phyloP scores from a whole-genome alignment of 352 stramenopile genomes.

The Pythium scleroteichum region DNA sequence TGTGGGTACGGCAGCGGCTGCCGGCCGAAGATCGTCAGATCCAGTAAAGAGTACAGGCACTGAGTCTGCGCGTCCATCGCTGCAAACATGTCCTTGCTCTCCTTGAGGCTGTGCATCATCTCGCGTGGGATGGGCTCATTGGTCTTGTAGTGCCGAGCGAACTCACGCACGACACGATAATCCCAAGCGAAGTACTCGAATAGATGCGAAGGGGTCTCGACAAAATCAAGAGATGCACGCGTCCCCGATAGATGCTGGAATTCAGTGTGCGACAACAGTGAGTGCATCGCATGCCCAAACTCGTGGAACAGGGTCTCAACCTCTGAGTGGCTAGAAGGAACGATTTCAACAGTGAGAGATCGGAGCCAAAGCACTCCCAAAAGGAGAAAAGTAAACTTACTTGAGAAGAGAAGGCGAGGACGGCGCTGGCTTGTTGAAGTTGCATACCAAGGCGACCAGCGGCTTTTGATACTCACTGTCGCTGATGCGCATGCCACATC shows the following conservation, averaged over 20 bases:
- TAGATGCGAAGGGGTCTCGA: slow-evolving; percentile 95
- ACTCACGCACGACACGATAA: slow-evolving; percentile 79
- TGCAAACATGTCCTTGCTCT: slow-evolving; percentile 88
- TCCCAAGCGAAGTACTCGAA: slow-evolving; percentile 98
- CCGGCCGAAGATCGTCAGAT: slow-evolving; percentile 70
- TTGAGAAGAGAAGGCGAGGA: slow-evolving; percentile 71
- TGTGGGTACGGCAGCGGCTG: slow-evolving; percentile 45
- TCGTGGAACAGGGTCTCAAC: slow-evolving; percentile 98
- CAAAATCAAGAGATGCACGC: slow-evolving; percentile 93
- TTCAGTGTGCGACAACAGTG: slow-evolving; percentile 92
- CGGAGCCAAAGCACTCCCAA: neutral
- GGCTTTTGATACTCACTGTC: slow-evolving; percentile 90
- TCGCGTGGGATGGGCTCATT: slow-evolving; percentile 69
- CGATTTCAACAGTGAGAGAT: neutral
- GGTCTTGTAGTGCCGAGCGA: slow-evolving; percentile 84
- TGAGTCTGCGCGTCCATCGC: slow-evolving; percentile 89
- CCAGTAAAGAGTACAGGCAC: slow-evolving; percentile 82
- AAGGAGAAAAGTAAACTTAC: slow-evolving; percentile 27
- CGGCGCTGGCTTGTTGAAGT: slow-evolving; percentile 82
- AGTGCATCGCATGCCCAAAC: slow-evolving; percentile 98
- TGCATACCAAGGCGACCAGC: slow-evolving; percentile 93
- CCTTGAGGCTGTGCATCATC: slow-evolving; percentile 74
- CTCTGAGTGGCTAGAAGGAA: slow-evolving; percentile 85
- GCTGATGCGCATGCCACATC: slow-evolving; percentile 83
- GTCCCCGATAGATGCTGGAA: slow-evolving; percentile 98